These are phyloP conservation scores for Aspergillus floridensis DNA, from an alignment of 2,329 filamentous ascomycete species.

Conservation along the genomic window DNA sequence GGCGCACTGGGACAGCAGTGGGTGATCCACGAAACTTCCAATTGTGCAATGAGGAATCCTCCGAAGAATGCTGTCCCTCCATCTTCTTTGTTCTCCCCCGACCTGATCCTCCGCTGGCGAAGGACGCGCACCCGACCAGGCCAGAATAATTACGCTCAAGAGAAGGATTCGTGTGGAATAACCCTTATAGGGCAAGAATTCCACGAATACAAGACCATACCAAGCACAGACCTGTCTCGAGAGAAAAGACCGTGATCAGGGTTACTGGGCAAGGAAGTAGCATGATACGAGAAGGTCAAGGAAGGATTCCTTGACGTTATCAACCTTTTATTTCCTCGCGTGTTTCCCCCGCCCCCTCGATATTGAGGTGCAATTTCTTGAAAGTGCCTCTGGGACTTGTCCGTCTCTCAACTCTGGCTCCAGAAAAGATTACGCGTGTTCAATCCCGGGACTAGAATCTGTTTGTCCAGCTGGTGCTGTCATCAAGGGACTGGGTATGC, in stretches of 20 bases:
- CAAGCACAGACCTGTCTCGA: neutral
- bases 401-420: neutral
- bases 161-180: neutral
- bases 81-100: conserved; percentile 12
- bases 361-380: neutral
- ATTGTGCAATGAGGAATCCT: conserved; percentile 8
- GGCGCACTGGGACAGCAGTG: neutral
- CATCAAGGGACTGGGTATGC: neutral
- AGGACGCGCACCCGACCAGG: neutral
- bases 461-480: neutral
- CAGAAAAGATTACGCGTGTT: neutral
- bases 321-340: neutral
- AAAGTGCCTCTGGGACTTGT: neutral
- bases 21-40: neutral
- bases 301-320: neutral
- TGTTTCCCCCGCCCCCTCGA: neutral
- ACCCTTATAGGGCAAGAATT: neutral
- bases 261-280: neutral
- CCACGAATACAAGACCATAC: neutral
- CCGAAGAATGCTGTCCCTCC: conserved; percentile 21
- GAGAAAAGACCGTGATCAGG: neutral
- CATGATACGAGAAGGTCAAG: neutral
- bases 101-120: neutral
- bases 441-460: neutral
- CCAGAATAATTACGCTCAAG: neutral